Conservation (phyloP, 106 monocot genomes). For the Alisma plantagoaquatica region DNA sequence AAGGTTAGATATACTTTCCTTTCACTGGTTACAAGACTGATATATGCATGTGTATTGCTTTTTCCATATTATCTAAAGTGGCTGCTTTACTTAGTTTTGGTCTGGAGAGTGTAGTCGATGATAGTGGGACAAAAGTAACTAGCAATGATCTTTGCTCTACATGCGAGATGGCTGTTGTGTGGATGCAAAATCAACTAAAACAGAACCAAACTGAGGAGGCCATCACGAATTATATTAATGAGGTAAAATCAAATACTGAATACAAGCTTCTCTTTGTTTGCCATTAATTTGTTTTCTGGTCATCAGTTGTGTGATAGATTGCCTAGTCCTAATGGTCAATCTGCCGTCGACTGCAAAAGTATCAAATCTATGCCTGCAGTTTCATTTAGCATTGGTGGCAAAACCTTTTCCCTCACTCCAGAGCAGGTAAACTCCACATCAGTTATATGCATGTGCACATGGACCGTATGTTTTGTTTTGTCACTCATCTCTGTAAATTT, state of each 20-base stretch:
- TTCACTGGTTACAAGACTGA: not conserved
- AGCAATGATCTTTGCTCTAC: constrained; percentile 39
- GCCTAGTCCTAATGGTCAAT: constrained; percentile 68
- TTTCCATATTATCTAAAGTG: not conserved
- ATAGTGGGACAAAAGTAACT: constrained; percentile 7
- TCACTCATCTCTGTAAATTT: not conserved
- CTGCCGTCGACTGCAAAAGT: constrained; percentile 41
- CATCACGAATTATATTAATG: constrained; percentile 47
- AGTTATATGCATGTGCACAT: not conserved
- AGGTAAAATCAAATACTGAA: constrained; percentile 13
- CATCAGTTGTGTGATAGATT: constrained; percentile 44
- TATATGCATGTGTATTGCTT: not conserved
- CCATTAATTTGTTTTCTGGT: not conserved
- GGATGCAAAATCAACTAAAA: constrained; percentile 72
- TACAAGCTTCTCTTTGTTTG: not conserved
- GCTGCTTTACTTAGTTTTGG: constrained; percentile 24
- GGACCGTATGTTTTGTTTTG: not conserved
- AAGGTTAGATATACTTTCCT: constrained; percentile 22
- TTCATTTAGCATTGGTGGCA: constrained; percentile 60
- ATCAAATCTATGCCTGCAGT: constrained; percentile 44
- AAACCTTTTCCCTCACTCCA: constrained; percentile 36
- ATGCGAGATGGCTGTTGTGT: constrained; percentile 81
- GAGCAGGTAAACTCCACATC: constrained; percentile 37
- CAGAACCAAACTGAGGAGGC: constrained; percentile 51
- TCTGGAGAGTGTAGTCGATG: constrained; percentile 51